A percentile compares a stretch with the other conserved stretches of the same genome.
Evolutionary conservation across 208 protist species (phyloP).

Genomic region (Acanthamoeba divionensis): DNA sequence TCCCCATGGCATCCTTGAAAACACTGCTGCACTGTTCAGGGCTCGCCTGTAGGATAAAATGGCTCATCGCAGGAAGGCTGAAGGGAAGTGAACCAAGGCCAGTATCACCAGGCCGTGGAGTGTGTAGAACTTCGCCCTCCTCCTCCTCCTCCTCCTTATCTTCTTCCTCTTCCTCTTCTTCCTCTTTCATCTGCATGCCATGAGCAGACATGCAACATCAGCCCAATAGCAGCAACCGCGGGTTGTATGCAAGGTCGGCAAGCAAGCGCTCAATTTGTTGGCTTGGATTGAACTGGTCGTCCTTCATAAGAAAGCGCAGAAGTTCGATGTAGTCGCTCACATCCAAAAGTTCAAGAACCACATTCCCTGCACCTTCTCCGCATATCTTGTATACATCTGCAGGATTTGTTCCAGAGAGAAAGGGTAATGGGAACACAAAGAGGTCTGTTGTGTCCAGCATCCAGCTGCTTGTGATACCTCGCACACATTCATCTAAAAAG

Average conservation of each 20-base stretch:
- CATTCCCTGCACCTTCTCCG: background rate
- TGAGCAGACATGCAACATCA: slow-evolving; percentile 10
- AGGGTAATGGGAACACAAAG: background rate
- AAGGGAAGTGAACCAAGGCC: slow-evolving; percentile 15
- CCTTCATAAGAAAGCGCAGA: background rate
- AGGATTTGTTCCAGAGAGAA: slow-evolving; percentile 5
- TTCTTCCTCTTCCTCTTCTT: no score
- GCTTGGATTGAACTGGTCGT: background rate
- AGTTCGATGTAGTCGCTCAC: slow-evolving; percentile 14
- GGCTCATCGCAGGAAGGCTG: background rate
- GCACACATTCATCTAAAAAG: background rate
- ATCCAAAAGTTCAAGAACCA: background rate
- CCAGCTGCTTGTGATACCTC: background rate
- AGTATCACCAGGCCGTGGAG: no score
- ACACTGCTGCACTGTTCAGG: slow-evolving; percentile 25
- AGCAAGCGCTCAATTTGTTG: background rate
- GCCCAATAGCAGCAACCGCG: background rate
- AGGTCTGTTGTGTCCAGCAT: background rate
- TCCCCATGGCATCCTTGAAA: slow-evolving; percentile 15
- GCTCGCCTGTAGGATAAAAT: background rate
- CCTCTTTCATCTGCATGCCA: no score
- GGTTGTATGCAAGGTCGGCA: slow-evolving; percentile 16
- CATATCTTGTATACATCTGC: slow-evolving; percentile 5
- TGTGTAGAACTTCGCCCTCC: no score
- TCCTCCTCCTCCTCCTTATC: no score